A percentile compares a stretch with the other conserved stretches of the same genome.
phyloP scores from a whole-genome alignment of 805 yeast species.

The Tetrapisispora arboricola region DNA sequence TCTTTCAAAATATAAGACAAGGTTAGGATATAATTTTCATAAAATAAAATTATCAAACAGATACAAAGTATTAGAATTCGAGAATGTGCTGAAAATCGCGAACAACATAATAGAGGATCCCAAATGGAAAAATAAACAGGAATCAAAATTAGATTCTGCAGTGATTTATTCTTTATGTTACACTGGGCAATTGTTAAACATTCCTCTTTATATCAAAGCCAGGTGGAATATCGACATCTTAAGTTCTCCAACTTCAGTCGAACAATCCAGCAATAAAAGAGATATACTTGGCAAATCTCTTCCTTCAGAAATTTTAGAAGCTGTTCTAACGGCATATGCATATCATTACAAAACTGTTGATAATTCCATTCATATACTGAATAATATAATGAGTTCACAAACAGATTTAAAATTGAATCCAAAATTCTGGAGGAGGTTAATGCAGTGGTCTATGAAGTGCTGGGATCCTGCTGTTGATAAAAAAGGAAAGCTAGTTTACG shows the following conservation, averaged over 20 bases:
- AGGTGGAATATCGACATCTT: slow-evolving; percentile 3
- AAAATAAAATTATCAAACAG: not conserved
- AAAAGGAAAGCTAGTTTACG: slow-evolving; percentile 10
- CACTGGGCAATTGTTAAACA: slow-evolving; percentile 8
- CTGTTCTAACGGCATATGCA: slow-evolving; percentile 17
- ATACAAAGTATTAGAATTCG: slow-evolving; percentile 7
- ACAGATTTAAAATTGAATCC: slow-evolving; percentile 14
- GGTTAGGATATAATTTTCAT: not conserved
- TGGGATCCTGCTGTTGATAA: slow-evolving; percentile 13
- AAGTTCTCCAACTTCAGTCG: too few species aligned
- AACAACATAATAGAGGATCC: slow-evolving; percentile 7
- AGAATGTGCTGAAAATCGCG: slow-evolving; percentile 9
- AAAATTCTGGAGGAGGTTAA: slow-evolving; percentile 21
- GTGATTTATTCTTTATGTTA: slow-evolving; percentile 20
- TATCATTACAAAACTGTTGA: slow-evolving; percentile 9
- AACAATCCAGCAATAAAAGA: not conserved
- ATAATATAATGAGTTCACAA: slow-evolving; percentile 12
- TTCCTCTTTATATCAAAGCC: not conserved
- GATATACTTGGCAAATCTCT: slow-evolving; percentile 8
- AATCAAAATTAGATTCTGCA: slow-evolving; percentile 13
- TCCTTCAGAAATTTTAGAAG: slow-evolving; percentile 11
- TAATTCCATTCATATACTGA: slow-evolving; percentile 11
- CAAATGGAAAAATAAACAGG: slow-evolving; percentile 3
- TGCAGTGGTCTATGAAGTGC: slow-evolving; percentile 11
- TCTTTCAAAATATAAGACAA: not conserved